phyloP scores from a whole-genome alignment of 106 monocot species.

The Acanthochlamys bracteata region DNA sequence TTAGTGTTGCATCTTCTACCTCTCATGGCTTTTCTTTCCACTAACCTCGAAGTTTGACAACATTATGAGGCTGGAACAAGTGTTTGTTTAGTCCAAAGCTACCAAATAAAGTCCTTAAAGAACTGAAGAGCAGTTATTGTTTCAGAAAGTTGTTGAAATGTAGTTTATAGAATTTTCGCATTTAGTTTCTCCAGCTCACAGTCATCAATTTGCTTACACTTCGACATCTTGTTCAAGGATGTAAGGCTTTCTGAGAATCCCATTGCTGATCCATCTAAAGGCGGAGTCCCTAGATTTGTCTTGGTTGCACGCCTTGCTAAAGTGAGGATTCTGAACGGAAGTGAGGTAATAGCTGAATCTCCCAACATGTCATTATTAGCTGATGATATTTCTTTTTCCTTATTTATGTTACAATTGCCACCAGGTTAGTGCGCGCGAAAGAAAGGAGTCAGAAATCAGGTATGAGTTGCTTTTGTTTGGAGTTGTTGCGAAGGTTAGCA shows the following conservation, averaged over 20 bases:
- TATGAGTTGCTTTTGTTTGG: slow-evolving; percentile 9
- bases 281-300: slow-evolving; percentile 75
- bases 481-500: too few relatives aligned
- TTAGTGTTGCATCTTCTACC: too few relatives aligned
- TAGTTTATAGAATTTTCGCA: too few relatives aligned
- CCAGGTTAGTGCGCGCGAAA: slow-evolving; percentile 69
- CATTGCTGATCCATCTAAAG: slow-evolving; percentile 63
- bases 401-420: not conserved
- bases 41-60: too few relatives aligned
- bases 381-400: not conserved
- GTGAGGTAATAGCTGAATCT: slow-evolving; percentile 54
- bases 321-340: slow-evolving; percentile 81
- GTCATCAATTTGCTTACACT: too few relatives aligned
- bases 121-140: too few relatives aligned
- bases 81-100: too few relatives aligned
- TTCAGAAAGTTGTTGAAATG: too few relatives aligned
- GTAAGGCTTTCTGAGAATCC: slow-evolving; percentile 96
- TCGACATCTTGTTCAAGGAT: slow-evolving; percentile 54
- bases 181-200: too few relatives aligned
- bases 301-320: slow-evolving; percentile 80
- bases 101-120: too few relatives aligned
- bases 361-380: not conserved
- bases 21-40: too few relatives aligned
- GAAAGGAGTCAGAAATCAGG: slow-evolving; percentile 96
- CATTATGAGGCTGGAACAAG: too few relatives aligned